These are phyloP conservation scores for Mycena metata DNA, from an alignment of 768 basidiomycete species.

Conservation along the genomic window DNA sequence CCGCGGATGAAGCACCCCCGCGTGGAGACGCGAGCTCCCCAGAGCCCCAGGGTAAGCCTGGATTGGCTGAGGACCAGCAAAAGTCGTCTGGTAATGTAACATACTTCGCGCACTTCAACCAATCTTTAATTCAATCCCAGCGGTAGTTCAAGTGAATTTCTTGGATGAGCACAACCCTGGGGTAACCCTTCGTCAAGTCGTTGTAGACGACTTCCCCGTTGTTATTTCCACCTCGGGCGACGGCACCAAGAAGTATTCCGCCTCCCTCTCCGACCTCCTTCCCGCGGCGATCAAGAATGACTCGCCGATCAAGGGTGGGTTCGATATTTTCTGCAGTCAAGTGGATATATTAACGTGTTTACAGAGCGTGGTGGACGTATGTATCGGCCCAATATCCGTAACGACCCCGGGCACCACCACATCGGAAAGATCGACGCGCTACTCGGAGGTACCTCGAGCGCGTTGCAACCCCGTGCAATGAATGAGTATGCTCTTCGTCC, in stretches of 20 bases:
- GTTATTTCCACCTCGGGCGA: background rate
- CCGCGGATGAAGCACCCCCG: no score
- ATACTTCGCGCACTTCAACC: no score
- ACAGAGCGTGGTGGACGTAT: constrained; percentile 9
- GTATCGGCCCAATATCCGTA: constrained; percentile 18
- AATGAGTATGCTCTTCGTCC: background rate
- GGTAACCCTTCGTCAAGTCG: background rate
- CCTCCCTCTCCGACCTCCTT: background rate
- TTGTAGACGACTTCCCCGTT: background rate
- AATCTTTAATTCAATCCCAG: no score
- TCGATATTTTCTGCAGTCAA: no score
- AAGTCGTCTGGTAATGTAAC: no score
- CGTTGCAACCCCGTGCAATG: background rate
- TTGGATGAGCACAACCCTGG: background rate
- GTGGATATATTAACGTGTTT: no score
- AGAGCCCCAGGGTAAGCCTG: no score
- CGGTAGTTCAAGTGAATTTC: constrained; percentile 1
- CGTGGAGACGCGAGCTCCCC: no score
- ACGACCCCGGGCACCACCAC: constrained; percentile 4
- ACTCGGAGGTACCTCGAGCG: background rate
- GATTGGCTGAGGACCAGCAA: no score
- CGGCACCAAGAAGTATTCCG: background rate
- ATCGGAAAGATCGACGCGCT: constrained; percentile 1
- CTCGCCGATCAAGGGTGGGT: constrained; percentile 8
- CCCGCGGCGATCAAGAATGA: constrained; percentile 8